Percentiles rank a stretch among this genome's conserved stretches.
Conservation (phyloP, 2,329 filamentous ascomycete genomes). For the Phialemoniopsis sp. region DNA sequence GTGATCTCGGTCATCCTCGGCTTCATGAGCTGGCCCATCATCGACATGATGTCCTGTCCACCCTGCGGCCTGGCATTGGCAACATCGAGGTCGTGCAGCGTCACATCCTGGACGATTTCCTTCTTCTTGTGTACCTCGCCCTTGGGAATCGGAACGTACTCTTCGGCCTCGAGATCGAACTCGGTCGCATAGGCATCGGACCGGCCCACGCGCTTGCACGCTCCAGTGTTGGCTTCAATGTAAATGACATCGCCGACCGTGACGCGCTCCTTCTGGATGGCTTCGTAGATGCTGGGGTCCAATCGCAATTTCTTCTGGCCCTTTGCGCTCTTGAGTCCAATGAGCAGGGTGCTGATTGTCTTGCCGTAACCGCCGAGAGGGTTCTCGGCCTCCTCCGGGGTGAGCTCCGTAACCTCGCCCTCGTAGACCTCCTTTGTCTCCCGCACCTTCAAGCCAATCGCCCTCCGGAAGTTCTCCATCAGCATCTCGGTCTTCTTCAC, state of each 20-base stretch:
- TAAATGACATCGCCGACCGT: conserved; percentile 97
- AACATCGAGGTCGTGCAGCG: conserved; percentile 92
- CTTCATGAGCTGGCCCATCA: conserved; percentile 99
- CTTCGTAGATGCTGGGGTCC: conserved; percentile 98
- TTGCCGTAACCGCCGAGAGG: conserved; percentile 94
- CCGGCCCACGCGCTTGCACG: conserved; percentile 93
- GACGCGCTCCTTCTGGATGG: conserved; percentile 96
- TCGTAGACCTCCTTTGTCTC: conserved; percentile 99
- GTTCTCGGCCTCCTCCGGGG: conserved; percentile 96
- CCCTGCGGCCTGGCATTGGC: conserved; percentile 94
- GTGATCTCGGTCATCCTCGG: conserved; percentile 99
- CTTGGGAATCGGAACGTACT: conserved; percentile 98
- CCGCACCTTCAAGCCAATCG: conserved; percentile 93
- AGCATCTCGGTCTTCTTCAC: conserved; percentile 99
- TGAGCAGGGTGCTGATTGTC: conserved; percentile 92
- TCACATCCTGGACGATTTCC: conserved; percentile 98
- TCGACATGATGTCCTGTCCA: conserved; percentile 99
- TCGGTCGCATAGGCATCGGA: conserved; percentile 97
- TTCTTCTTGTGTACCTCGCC: conserved; percentile 99
- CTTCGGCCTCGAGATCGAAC: conserved; percentile 97
- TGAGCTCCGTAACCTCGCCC: conserved; percentile 95
- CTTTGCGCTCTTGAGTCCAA: conserved; percentile 91
- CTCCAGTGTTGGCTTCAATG: conserved; percentile 97
- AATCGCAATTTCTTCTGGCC: conserved; percentile 97
- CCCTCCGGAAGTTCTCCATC: conserved; percentile 98